Evolutionary conservation across 441 rosid species (phyloP).

Genomic region (Gossypium aridum): DNA sequence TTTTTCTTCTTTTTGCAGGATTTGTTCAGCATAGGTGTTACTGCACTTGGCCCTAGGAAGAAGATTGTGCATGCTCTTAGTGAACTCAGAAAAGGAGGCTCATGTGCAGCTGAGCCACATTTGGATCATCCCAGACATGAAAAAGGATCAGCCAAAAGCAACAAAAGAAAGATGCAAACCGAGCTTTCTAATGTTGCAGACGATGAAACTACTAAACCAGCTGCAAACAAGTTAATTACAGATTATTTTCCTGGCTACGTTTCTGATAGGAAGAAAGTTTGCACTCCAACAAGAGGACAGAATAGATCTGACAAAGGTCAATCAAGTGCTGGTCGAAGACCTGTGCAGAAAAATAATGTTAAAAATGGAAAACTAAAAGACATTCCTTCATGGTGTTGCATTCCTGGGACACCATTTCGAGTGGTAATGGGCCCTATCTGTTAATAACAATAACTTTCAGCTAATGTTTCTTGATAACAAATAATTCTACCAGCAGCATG

Average conservation of each 20-base stretch:
- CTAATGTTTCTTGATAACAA: not conserved
- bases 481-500: not conserved
- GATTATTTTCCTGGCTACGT: slow-evolving; percentile 62
- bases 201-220: slow-evolving; percentile 34
- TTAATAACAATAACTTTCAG: not conserved
- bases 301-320: slow-evolving; percentile 21
- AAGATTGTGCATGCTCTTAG: slow-evolving; percentile 69
- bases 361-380: slow-evolving; percentile 47
- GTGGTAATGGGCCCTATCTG: slow-evolving; percentile 49
- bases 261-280: slow-evolving; percentile 29
- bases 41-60: slow-evolving; percentile 91
- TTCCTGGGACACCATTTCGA: slow-evolving; percentile 83
- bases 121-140: slow-evolving; percentile 14
- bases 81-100: slow-evolving; percentile 37
- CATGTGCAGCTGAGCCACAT: slow-evolving; percentile 19
- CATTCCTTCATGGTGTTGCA: slow-evolving; percentile 69
- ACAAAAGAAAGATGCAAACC: slow-evolving; percentile 28
- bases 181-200: slow-evolving; percentile 26
- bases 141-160: slow-evolving; percentile 20
- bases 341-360: slow-evolving; percentile 24
- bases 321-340: slow-evolving; percentile 29
- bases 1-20: slow-evolving; percentile 38
- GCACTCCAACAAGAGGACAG: slow-evolving; percentile 27
- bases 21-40: slow-evolving; percentile 63
- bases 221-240: slow-evolving; percentile 75